These are phyloP conservation scores for Eucalyptus regnans DNA, from an alignment of 345 rosid genomes.

Conservation along the genomic window DNA sequence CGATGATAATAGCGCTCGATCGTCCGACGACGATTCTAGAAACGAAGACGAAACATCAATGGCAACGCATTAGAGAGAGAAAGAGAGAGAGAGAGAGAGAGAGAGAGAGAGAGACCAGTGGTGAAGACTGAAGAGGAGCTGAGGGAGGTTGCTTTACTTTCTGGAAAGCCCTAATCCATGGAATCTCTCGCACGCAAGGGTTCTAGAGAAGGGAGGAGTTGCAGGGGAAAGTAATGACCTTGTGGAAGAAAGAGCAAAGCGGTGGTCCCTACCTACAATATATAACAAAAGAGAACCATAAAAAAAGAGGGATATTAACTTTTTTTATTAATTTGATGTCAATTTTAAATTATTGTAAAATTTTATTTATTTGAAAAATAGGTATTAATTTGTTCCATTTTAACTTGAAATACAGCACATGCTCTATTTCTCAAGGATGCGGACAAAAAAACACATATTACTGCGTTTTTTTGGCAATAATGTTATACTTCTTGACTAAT, in stretches of 20 bases:
- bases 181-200: not conserved
- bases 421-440: not conserved
- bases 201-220: not conserved
- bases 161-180: not conserved
- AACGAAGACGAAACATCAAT: not conserved
- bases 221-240: not conserved
- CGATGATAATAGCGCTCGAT: not conserved
- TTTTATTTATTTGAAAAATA: not conserved
- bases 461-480: not conserved
- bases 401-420: not conserved
- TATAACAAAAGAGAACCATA: not conserved
- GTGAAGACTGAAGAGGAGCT: not conserved
- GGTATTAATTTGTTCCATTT: not conserved
- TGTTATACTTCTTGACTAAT: not conserved
- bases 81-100: not conserved
- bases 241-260: not conserved
- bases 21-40: not conserved
- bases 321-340: not conserved
- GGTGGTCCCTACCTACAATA: not conserved
- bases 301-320: not conserved
- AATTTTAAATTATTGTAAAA: not conserved
- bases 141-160: not conserved
- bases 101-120: not conserved
- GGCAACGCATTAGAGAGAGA: fast-evolving
- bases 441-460: not conserved